Evolutionary conservation across 2,329 filamentous ascomycete genomes (phyloP).

Genomic region (Phaeophleospora eucalypticola): DNA sequence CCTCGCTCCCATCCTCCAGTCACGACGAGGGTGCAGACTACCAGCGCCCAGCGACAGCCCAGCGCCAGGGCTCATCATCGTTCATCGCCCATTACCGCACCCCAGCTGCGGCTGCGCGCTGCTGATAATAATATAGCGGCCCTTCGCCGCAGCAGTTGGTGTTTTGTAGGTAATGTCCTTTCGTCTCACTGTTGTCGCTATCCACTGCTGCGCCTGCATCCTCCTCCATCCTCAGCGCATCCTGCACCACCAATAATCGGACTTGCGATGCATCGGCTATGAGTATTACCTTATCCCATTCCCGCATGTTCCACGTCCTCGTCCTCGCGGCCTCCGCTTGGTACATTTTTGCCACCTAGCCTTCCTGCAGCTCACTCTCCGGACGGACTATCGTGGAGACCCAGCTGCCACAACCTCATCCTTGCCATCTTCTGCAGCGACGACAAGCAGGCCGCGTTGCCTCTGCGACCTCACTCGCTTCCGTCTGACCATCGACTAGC

Average conservation of each 20-base stretch:
- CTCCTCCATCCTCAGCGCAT: neutral
- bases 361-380: neutral
- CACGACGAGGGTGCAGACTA: too few species aligned
- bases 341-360: neutral
- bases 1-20: too few species aligned
- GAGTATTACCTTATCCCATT: neutral
- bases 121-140: too few species aligned
- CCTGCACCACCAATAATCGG: neutral
- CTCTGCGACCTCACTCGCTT: neutral
- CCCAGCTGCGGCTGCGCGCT: too few species aligned
- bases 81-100: too few species aligned
- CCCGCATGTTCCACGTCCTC: slow-evolving; percentile 3
- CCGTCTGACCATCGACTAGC: neutral
- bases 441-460: neutral
- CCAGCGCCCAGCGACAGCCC: too few species aligned
- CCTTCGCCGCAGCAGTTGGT: too few species aligned
- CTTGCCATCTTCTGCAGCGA: slow-evolving; percentile 1
- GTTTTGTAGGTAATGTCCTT: too few species aligned
- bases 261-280: neutral
- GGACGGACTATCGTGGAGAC: neutral
- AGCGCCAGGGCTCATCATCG: too few species aligned
- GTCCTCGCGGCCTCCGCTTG: neutral
- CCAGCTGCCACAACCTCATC: neutral
- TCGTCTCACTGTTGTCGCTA: neutral
- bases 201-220: neutral